phyloP scores from a whole-genome alignment of 345 rosid species.

The Rhizophora mangle region DNA sequence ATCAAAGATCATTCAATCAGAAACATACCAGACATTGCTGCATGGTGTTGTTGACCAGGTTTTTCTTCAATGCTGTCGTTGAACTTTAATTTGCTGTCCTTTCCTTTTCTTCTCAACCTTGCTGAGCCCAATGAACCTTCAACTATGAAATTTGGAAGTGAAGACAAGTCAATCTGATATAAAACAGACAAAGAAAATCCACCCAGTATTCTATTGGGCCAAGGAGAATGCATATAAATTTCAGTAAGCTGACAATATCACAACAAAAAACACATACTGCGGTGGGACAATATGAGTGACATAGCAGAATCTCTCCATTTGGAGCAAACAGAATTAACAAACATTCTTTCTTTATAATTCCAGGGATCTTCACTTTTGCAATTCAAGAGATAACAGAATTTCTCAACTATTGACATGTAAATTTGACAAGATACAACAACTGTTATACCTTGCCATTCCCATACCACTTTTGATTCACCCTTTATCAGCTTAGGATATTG shows the following conservation, averaged over 20 bases:
- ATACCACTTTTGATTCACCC: conserved; percentile 88
- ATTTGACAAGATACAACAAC: not conserved
- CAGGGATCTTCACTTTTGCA: not conserved
- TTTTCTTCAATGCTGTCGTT: conserved; percentile 14
- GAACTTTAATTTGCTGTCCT: conserved; percentile 33
- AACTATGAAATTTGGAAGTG: conserved; percentile 33
- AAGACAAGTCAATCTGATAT: conserved; percentile 3
- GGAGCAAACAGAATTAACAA: not conserved
- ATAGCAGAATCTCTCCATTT: not conserved
- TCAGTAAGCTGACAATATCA: not conserved
- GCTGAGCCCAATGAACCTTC: conserved; percentile 74
- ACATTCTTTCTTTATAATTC: not conserved
- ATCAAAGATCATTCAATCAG: conserved; percentile 3
- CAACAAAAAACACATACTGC: not conserved
- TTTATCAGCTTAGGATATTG: conserved; percentile 70
- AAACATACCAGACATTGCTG: conserved; percentile 36
- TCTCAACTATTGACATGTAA: not conserved
- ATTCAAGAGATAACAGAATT: not conserved
- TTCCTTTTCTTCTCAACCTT: conserved; percentile 41
- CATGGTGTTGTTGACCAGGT: conserved; percentile 22
- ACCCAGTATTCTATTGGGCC: not conserved
- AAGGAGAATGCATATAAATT: not conserved
- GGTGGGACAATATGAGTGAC: not conserved
- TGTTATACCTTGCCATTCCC: conserved; percentile 94
- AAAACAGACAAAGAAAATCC: not conserved